Evolutionary conservation across 2,329 filamentous ascomycete genomes (phyloP).

Genomic region (Colletotrichum coccodes): DNA sequence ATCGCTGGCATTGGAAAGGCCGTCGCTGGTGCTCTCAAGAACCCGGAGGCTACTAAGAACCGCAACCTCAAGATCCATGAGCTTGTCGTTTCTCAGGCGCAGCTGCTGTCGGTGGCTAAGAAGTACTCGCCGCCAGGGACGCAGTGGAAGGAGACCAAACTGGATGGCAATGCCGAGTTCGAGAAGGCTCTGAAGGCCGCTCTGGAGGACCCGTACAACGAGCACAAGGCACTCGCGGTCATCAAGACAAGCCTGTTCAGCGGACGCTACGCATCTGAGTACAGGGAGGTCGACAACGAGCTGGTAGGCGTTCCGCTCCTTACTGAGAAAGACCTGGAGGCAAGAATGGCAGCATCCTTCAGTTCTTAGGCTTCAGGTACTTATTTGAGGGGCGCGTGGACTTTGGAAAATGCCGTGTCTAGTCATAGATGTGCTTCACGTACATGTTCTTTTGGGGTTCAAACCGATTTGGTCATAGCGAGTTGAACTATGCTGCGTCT

Average conservation of each 20-base stretch:
- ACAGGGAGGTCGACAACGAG: conserved; percentile 13
- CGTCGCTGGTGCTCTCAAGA: conserved; percentile 57
- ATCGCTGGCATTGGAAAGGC: conserved; percentile 56
- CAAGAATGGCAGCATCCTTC: conserved; percentile 9
- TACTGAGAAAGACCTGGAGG: conserved; percentile 17
- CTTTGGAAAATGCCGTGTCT: not conserved
- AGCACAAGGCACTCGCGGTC: not conserved
- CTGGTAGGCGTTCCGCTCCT: conserved; percentile 8
- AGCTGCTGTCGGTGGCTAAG: conserved; percentile 51
- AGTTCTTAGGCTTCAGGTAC: not conserved
- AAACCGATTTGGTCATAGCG: too few species aligned
- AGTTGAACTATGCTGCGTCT: too few species aligned
- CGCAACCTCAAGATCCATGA: conserved; percentile 62
- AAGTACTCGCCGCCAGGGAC: conserved; percentile 31
- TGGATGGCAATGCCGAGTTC: conserved; percentile 7
- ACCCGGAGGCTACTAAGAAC: conserved; percentile 60
- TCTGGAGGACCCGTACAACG: not conserved
- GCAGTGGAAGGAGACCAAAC: conserved; percentile 11
- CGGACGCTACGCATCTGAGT: not conserved
- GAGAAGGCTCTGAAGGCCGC: not conserved
- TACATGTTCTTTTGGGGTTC: not conserved
- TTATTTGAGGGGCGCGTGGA: too few species aligned
- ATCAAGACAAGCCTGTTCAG: not conserved
- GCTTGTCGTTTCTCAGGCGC: conserved; percentile 59
- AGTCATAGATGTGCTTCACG: not conserved